Base-by-base conservation (phyloP, 2,329 filamentous ascomycete genomes). In the Ustulina deusta region DNA sequence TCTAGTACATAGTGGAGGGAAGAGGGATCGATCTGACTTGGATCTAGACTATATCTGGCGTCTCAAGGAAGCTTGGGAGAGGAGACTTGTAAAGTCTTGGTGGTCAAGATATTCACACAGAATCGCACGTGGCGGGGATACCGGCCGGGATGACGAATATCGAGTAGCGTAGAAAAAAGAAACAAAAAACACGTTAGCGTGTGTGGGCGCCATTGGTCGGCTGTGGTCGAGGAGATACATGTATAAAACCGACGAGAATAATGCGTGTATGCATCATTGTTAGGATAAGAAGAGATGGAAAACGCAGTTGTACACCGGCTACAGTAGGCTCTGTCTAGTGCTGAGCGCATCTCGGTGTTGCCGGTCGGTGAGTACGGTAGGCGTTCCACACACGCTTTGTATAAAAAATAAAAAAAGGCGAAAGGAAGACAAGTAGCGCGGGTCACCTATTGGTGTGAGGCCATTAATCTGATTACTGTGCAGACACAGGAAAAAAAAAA, bases 391-490 rank as follows among this genome's bases (percentile, higher is more conserved):
- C 32, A 49, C 51, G 25, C 40, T n/a, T 51, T 42, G 15, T 9
- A 29, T 7, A 38, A 40, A 36, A 49, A n/a, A 54, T 20, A 36
- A 13, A 52, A 10, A 25, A 29, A 42, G 25, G 54, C 13, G 25
- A 49, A 25, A 46, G 46, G 11, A 36, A 40, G 44, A 57, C 52
- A 42, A 56, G 54, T 58, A 55, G 54, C 54, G 59, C 10, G 44
- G 46, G 38, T 48, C 65, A 57, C 61, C 48, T 51, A 55, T 61
- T 63, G 56, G 51, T 25, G 55, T 54, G 40, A 65, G 57, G 20
- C 51, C 32, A 62, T 62, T 22, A 49, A 42, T 36, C 25, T 66
- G 66, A 69, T 69, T 69, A 69, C 66, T 69, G 42, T 69, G 63
- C 66, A 66, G 36, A 46, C 36, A 5, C 54, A 29, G 54, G n/a